Conservation (phyloP, 495 filamentous ascomycete genomes). For the Penicillium turbatum region DNA sequence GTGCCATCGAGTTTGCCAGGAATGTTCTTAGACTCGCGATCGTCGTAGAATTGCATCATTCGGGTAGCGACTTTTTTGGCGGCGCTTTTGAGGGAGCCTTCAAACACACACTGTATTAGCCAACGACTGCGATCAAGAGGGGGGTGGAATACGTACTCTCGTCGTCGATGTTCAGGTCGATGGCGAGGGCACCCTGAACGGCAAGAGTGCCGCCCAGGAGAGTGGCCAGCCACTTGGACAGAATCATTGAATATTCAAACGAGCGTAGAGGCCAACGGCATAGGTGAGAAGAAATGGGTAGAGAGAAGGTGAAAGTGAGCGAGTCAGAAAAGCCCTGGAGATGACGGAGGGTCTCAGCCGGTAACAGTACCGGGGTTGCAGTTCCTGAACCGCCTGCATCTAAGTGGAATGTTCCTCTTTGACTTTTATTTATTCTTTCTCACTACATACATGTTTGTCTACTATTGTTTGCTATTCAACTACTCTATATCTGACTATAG, state of each 20-base stretch:
- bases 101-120: neutral
- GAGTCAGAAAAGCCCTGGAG: neutral
- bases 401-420: constrained; percentile 3
- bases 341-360: constrained; percentile 7
- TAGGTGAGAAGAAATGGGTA: constrained; percentile 1
- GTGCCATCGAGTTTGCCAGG: constrained; percentile 61
- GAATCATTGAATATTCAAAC: constrained; percentile 21
- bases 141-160: constrained; percentile 21
- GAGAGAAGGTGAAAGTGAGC: neutral
- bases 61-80: constrained; percentile 59
- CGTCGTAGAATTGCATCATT: constrained; percentile 62
- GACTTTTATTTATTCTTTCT: neutral
- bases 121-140: neutral
- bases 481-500: no score
- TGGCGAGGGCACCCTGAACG: constrained; percentile 25
- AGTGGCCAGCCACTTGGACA: constrained; percentile 21
- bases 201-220: constrained; percentile 28
- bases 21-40: constrained; percentile 55
- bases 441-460: neutral
- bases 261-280: constrained; percentile 14
- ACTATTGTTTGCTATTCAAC: neutral
- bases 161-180: constrained; percentile 34
- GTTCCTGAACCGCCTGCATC: neutral
- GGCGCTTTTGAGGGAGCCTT: constrained; percentile 57
- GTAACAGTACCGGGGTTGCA: constrained; percentile 8